Base-by-base conservation (phyloP, 805 yeast genomes). In the Nakazawaea molendinolei region DNA sequence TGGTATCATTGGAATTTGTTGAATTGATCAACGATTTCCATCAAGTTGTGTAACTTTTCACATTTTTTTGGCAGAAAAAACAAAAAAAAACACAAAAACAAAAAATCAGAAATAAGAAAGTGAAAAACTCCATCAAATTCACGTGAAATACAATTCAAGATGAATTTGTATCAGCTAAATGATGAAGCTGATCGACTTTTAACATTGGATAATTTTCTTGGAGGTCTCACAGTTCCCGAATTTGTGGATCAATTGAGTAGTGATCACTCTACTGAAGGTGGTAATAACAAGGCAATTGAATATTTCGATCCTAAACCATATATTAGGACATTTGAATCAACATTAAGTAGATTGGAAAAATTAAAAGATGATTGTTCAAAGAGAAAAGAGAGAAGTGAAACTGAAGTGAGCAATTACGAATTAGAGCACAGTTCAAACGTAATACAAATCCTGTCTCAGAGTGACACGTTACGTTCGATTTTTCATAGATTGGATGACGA, bases 221-320 rank as follows among this genome's bases (percentile, higher is more conserved):
- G 71, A 29, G 86, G 84, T 10, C 60, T 83, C 38, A 73, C 87
- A 0, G 85, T 85, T 3, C 72, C 79, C 42, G 90, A 85, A 38
- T 86, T 87, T 55, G 75, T 87, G 19, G 92, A 87, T 52, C 81
- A 76, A 49, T 62, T 89, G 45, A 74, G 89, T 43, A 76, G 76
- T 50, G 82, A 79, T 49, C 84, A 81, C 44, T 64, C 72, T 12
- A 47, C 64, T 20, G 66, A 68, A 40, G 71, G 67, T 9, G 68
- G 70, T 6, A 74, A 69, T 42, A 73, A 67, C 20, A 68, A 71
- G 39, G 63, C 70, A 28, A 52, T 71, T 22, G 75, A 72, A 28
- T 69, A 69, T 50, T 58, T 86, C 37, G 96, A 92, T 51, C 96
- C 97, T 1, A 86, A 86, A 50, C 97, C 97, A 2, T 92, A 85